These are phyloP conservation scores for Tolypocladium ophioglossoides DNA, from an alignment of 2,329 filamentous ascomycete species.

Conservation along the genomic window DNA sequence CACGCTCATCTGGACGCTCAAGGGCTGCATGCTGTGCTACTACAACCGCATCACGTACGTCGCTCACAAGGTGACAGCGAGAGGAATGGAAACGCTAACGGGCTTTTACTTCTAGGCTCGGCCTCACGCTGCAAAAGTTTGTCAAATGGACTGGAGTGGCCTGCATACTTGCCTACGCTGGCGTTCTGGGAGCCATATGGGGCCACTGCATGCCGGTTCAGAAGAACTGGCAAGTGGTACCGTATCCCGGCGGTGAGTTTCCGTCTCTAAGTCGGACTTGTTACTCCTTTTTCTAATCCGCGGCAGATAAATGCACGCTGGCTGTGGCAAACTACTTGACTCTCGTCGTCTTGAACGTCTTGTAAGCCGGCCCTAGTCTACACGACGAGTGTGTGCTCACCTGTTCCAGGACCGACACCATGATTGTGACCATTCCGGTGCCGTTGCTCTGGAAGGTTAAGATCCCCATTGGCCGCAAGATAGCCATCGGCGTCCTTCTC, in stretches of 20 bases:
- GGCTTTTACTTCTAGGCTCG: slow-evolving; percentile 14
- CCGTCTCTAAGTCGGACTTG: not conserved
- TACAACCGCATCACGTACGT: slow-evolving; percentile 30
- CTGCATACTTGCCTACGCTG: slow-evolving; percentile 19
- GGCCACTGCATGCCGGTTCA: slow-evolving; percentile 25
- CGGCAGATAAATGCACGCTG: slow-evolving; percentile 20
- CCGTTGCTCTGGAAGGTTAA: slow-evolving; percentile 29
- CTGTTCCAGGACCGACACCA: slow-evolving; percentile 24
- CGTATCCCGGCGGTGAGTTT: slow-evolving; percentile 26
- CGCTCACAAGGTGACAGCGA: not conserved
- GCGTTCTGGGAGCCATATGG: slow-evolving; percentile 22
- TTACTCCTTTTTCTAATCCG: not conserved
- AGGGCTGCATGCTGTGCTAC: slow-evolving; percentile 31
- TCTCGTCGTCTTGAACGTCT: slow-evolving; percentile 11
- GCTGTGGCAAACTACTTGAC: slow-evolving; percentile 25
- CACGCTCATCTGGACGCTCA: slow-evolving; percentile 30
- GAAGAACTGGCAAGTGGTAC: slow-evolving; percentile 28
- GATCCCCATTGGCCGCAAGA: slow-evolving; percentile 23
- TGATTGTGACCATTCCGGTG: slow-evolving; percentile 27
- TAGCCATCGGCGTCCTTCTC: slow-evolving; percentile 26
- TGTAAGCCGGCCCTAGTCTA: not conserved
- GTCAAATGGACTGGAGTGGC: slow-evolving; percentile 22
- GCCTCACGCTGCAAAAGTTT: slow-evolving; percentile 23
- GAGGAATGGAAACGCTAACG: not conserved
- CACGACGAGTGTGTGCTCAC: too few species aligned